Evolutionary conservation across 1,139 yeast genomes (phyloP).

Genomic region (Nakaseomyces bracarensis): DNA sequence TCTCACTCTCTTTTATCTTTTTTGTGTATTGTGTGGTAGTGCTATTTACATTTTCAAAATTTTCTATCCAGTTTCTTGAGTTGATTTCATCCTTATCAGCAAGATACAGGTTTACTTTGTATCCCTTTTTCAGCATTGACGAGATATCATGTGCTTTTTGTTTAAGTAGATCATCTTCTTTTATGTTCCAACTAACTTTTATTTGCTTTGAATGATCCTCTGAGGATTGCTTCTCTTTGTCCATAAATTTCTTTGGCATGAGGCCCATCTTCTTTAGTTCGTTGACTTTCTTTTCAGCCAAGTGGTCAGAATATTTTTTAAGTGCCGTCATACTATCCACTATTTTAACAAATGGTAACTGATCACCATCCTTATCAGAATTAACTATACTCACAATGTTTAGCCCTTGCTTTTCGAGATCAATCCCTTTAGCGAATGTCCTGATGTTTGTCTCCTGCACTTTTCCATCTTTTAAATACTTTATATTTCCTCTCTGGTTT

Average conservation of each 20-base stretch:
- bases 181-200: constrained; percentile 40
- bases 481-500: constrained; percentile 25
- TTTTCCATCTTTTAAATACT: constrained; percentile 19
- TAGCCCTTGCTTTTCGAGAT: constrained; percentile 23
- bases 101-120: constrained; percentile 34
- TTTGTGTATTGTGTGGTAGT: not conserved
- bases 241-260: constrained; percentile 12
- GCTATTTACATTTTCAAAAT: constrained; percentile 13
- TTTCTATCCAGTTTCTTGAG: constrained; percentile 23
- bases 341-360: constrained; percentile 33
- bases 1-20: constrained; percentile 8
- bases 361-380: constrained; percentile 11
- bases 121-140: constrained; percentile 35
- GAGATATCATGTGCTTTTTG: constrained; percentile 40
- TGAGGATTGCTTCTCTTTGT: constrained; percentile 17
- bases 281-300: constrained; percentile 31
- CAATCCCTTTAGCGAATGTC: constrained; percentile 21
- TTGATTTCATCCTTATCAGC: constrained; percentile 29
- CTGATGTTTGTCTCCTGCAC: constrained; percentile 20
- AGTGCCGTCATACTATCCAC: constrained; percentile 33
- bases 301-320: constrained; percentile 35
- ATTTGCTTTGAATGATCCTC: constrained; percentile 34
- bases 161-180: constrained; percentile 35
- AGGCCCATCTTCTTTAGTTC: constrained; percentile 27
- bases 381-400: constrained; percentile 22